Evolutionary conservation across 805 yeast genomes (phyloP).

Genomic region (Phaffomyces antillensis): DNA sequence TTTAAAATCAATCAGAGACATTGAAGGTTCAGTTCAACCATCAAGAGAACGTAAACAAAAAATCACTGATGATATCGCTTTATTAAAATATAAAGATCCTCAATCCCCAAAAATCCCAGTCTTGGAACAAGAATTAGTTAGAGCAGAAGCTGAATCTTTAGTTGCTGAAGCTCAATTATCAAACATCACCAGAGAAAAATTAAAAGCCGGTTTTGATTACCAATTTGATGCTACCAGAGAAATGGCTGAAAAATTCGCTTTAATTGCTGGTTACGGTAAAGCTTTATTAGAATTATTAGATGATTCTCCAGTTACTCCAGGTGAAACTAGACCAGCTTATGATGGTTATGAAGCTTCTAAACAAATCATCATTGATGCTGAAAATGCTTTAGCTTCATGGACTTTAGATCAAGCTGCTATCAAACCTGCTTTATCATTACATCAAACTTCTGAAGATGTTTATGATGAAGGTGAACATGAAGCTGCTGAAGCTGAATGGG

Average conservation of each 20-base stretch:
- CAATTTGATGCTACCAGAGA: slow-evolving; percentile 95
- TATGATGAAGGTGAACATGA: slow-evolving; percentile 41
- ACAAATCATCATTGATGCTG: slow-evolving; percentile 96
- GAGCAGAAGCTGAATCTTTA: slow-evolving; percentile 98
- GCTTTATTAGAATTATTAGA: slow-evolving; percentile 92
- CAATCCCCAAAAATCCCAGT: slow-evolving; percentile 93
- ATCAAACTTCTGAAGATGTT: slow-evolving; percentile 52
- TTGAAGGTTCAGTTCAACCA: slow-evolving; percentile 97
- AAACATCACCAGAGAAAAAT: slow-evolving; percentile 95
- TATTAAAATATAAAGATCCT: slow-evolving; percentile 97
- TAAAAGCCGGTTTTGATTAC: slow-evolving; percentile 95
- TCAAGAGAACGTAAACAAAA: slow-evolving; percentile 96
- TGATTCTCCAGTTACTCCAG: slow-evolving; percentile 97
- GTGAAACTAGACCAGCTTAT: slow-evolving; percentile 97
- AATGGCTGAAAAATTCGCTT: slow-evolving; percentile 90
- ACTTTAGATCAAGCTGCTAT: slow-evolving; percentile 93
- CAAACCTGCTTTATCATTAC: slow-evolving; percentile 71
- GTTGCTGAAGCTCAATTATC: slow-evolving; percentile 99
- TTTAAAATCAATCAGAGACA: slow-evolving; percentile 88
- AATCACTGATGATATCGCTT: slow-evolving; percentile 95
- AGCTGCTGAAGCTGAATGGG: slow-evolving; percentile 43
- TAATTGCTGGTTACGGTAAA: slow-evolving; percentile 98
- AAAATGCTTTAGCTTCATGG: slow-evolving; percentile 93
- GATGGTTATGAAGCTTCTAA: slow-evolving; percentile 98
- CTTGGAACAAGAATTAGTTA: slow-evolving; percentile 95